These are phyloP conservation scores for Borovskyia barvae DNA, from an alignment of 208 protist species.

Conservation along the genomic window DNA sequence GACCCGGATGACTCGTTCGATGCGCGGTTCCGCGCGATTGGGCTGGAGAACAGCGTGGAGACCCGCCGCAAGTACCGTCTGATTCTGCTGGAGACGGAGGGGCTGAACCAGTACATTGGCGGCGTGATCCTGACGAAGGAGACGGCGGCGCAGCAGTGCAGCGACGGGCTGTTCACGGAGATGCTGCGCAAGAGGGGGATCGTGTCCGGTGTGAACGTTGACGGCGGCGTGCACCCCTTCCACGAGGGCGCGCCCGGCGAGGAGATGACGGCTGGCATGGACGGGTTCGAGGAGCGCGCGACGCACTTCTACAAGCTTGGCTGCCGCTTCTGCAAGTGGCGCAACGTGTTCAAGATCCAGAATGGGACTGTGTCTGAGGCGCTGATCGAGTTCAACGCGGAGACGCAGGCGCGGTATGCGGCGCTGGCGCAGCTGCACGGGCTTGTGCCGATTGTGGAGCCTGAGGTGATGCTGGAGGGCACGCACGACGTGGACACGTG, in stretches of 20 bases:
- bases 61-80: slow-evolving; percentile 91
- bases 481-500: slow-evolving; percentile 90
- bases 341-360: slow-evolving; percentile 93
- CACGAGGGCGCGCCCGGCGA: slow-evolving; percentile 89
- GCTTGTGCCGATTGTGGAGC: slow-evolving; percentile 97
- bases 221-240: slow-evolving; percentile 80
- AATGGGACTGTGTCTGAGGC: slow-evolving; percentile 88
- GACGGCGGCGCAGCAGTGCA: slow-evolving; percentile 91
- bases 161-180: slow-evolving; percentile 89
- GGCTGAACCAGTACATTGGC: slow-evolving; percentile 91
- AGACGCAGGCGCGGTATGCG: slow-evolving; percentile 94
- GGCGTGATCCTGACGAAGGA: slow-evolving; percentile 98
- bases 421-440: slow-evolving; percentile 95
- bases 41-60: slow-evolving; percentile 85
- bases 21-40: slow-evolving; percentile 87
- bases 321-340: slow-evolving; percentile 98
- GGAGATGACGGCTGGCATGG: slow-evolving; percentile 94
- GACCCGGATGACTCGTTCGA: slow-evolving; percentile 89
- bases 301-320: slow-evolving; percentile 94
- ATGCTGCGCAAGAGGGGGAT: slow-evolving; percentile 82
- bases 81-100: slow-evolving; percentile 78
- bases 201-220: slow-evolving; percentile 95
- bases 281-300: slow-evolving; percentile 89
- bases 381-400: slow-evolving; percentile 91
- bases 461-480: slow-evolving; percentile 96